Evolutionary conservation across 306 rosid genomes (phyloP), one percentile per base, ranked within the genome.

Genomic region (Inga oerstediana): DNA sequence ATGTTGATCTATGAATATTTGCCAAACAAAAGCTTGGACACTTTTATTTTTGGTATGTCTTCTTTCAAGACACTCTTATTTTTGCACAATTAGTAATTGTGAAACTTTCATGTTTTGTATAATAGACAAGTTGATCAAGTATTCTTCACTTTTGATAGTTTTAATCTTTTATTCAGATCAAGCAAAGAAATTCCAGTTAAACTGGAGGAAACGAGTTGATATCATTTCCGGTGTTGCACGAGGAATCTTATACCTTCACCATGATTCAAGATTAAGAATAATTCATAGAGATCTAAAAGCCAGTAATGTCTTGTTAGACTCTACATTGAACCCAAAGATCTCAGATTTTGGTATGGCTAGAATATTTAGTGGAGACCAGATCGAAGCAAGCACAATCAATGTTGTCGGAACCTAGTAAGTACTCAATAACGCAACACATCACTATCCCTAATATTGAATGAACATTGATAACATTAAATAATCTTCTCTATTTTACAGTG

Each of bases 331-430:
- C 8, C 37, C 37, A 62, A 62, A 27, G 12, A 10, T 24, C 11
- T 12, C 17, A 1, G 17, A 62, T 62, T 62, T 62, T 1, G 68
- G 19, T 11, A 62, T 62, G 37, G 68, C 68, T 62, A 24, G 68
- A 27, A 62, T 62, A 27, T 24, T 62, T 27, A 8, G 68, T 24
- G 35, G 3, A 0, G 37, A 62, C 19, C 37, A 62, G 5, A 62
- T 62, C 12, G 3, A 24, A 62, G 37, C 17, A 27, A 62, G 2
- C 2, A 27, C 17, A 24, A 62, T 10, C 7, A 30, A 91, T 2
- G 86, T 92, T 61, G 8, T 66, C 58, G 92, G 97, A 56, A 90
- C 93, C 43, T 92, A 89, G 94, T 91, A 87, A 89, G 93, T 78
- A 20, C 75, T 24, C 27, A 1, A 48, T 13, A 51, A 2, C 32